Base-by-base conservation (phyloP, 2,329 filamentous ascomycete genomes). In the Aureobasidium melanogenum region DNA sequence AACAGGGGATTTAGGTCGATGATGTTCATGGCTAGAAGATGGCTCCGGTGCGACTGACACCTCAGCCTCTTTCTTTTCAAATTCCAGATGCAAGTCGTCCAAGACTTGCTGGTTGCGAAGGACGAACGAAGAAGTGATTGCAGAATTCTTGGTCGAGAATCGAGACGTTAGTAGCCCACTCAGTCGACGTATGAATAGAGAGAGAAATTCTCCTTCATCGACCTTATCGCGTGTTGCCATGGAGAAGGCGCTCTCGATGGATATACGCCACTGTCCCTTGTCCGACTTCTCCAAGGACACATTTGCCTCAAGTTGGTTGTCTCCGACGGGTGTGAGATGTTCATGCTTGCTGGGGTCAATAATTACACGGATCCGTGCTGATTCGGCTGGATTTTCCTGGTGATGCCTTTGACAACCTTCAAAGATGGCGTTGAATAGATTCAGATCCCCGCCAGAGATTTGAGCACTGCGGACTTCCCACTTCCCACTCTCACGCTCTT, bases 1-100 rank as follows among this genome's bases (percentile, higher is more conserved):
- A 51, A 95, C 89, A 0, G 93, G 92, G 0, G 92, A 97, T n/a
- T 87, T 84, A 5, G 86, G 85, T 10, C 93, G 81, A 69, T 89
- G 89, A 8, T 48, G 43, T 28, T 63, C 56, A 1, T 61, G 50
- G n/a, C 46, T 32, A 26, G 60, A 55, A 43, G 67, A 67, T 22
- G 67, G 68, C 8, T 70, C 71, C 9, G 64, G 50, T 32, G 51
- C 61, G 19, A 69, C 28, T 69, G 71, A 12, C 43, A 86, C 82
- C 34, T 84, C 78, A 17, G 19, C 41, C 19, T 51, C 58, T 14
- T 34, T 44, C 48, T 38, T 61, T 36, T 60, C 46, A 14, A 61
- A 61, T 24, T 61, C 47, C 22, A 83, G 61, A 28, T 70, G 67
- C 26, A 96, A 76, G 4, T 85, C 84, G 36, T 87, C 86, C 30